Base-by-base conservation (phyloP, 768 basidiomycete genomes). In the Termitomyces sp. region DNA sequence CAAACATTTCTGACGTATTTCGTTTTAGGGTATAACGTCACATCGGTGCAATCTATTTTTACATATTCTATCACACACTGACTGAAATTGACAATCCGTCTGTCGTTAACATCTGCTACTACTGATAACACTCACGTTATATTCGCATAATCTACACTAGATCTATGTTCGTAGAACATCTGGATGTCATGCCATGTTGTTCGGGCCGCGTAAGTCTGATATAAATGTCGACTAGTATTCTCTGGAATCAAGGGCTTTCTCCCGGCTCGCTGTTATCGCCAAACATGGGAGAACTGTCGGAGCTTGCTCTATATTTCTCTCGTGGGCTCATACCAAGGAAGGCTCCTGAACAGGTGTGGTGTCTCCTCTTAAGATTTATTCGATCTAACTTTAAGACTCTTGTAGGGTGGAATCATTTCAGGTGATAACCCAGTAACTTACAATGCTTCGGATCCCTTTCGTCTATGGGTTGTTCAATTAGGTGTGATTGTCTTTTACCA, bases 391-490 rank as follows among this genome's bases (percentile, higher is more conserved):
- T 51, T 15, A 39, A 56, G 9, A 18, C 15, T n/a, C 12, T 51
- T 51, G 15, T 60, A 92, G 89, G 89, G 86, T 15, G 91, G 91
- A 51, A 73, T 95, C n/a, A 78, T 96, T 26, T 81, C 81, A 53
- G 92, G 92, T 15, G 73, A 77, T 47, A 86, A 94, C 66, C 94
- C 94, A 8, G 66, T 81, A 0, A 41, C 68, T 0, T 90, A 85
- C 72, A 84, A 87, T 60, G 9, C 74, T 0, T 62, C 66, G 5
- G 86, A 95, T 69, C 94, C 94, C 28, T 72, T 94, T 66, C 75
- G 77, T 47, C 70, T 92, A 73, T 92, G 88, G 88, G 78, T 86
- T 55, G 85, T 92, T 53, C 88, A 92, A 77, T 72, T 89, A 15
- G 74, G 91, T 90, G 59, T 54, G 26, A 2, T 81, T 75, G 28